Base-by-base conservation (phyloP, 2,329 filamentous ascomycete genomes). In the Beauveria varroae region DNA sequence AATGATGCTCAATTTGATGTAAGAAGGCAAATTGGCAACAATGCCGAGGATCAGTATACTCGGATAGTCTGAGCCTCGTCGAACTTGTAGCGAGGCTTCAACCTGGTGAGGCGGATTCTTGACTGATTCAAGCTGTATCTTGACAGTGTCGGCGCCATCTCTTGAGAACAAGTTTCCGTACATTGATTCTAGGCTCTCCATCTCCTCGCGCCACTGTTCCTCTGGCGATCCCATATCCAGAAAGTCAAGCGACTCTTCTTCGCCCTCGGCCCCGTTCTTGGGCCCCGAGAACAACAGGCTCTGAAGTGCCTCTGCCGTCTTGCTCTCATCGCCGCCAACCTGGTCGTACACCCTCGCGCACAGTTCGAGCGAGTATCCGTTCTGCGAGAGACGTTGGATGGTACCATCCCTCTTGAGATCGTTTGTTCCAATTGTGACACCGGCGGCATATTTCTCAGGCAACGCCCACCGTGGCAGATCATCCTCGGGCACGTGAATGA, bases 401-500 rank as follows among this genome's bases (percentile, higher is more conserved):
- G 89, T 88, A 4, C 86, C 88, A 72, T 98, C 93, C 66, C 86
- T 85, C 70, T 86, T 90, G 63, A 97, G 73, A 71, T 97, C 89
- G 7, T 87, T 89, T 56, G 89, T 89, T 1, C 87, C 93, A 65
- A 99, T 87, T 50, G 88, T 91, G 28, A 98, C 87, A 24, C 95
- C 95, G 30, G 93, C 93, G 12, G 90, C 87, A 72, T 99, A 99
- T 64, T 87, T 90, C 74, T 96, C 93, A 0, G 95, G 95, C 47
- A 99, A 78, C 67, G 91, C 91, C 92, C 93, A 98, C 7, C 84
- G 80, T 1, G 95, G 95, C n/a, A 98, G 78, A 69, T 98, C 95
- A 71, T 99, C 95, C 71, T 99, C 95, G 1, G 95, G 95, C 2
- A 99, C 92, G 74, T 99, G 93, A 57, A 98, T 93, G 54, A 99